Evolutionary conservation across 2,329 filamentous ascomycete species (phyloP).

Genomic region (Curvularia hawaiiensis): DNA sequence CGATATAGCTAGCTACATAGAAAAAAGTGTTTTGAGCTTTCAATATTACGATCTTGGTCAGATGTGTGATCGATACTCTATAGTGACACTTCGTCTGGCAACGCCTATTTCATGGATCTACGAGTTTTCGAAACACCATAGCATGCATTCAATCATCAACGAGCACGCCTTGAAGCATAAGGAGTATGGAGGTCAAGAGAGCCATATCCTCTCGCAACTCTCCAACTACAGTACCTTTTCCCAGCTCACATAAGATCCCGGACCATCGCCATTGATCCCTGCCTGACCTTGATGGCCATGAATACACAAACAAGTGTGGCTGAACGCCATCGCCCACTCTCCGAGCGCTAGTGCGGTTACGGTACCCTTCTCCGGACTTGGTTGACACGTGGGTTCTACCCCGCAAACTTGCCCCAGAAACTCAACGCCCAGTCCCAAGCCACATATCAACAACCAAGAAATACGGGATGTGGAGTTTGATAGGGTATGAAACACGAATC

Average conservation of each 20-base stretch:
- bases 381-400: conserved; percentile 3
- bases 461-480: neutral
- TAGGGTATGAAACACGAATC: neutral
- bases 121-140: too few species aligned
- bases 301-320: neutral
- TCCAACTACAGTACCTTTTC: neutral
- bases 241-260: neutral
- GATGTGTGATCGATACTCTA: neutral
- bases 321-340: conserved; percentile 11
- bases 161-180: too few species aligned
- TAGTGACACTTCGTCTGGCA: neutral
- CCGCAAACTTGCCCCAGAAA: conserved; percentile 15
- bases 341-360: conserved; percentile 10
- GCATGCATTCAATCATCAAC: too few species aligned
- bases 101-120: too few species aligned
- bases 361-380: neutral
- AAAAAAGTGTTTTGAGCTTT: neutral
- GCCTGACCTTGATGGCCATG: too few species aligned
- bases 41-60: neutral
- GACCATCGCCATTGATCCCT: neutral
- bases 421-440: neutral
- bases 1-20: conserved; percentile 10
- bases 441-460: neutral
- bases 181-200: too few species aligned
- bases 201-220: neutral